phyloP scores from a whole-genome alignment of 169 alveolate genomes.

The Plasmodium vivax region DNA sequence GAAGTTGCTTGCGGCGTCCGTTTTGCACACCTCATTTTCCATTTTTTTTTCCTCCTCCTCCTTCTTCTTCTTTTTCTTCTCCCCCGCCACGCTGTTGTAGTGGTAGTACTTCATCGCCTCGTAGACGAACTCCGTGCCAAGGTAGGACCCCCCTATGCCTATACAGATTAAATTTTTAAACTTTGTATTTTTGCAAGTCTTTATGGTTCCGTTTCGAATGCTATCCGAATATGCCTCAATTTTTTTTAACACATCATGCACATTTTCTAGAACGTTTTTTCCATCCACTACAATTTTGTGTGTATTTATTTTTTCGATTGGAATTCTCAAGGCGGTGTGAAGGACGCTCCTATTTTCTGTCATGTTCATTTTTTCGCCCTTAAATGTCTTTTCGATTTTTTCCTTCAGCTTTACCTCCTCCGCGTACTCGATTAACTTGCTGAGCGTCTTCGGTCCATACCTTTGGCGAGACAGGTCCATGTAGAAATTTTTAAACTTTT shows the following conservation, averaged over 20 bases:
- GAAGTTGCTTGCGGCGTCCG: background rate
- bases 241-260: constrained; percentile 82
- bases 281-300: constrained; percentile 79
- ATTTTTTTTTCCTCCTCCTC: background rate
- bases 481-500: constrained; percentile 45
- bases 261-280: constrained; percentile 77
- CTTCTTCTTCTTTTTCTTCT: background rate
- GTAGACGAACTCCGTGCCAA: constrained; percentile 95
- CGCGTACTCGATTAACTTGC: constrained; percentile 60
- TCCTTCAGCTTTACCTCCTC: constrained; percentile 65
- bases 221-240: constrained; percentile 82
- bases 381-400: constrained; percentile 80
- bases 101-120: constrained; percentile 92
- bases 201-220: constrained; percentile 89
- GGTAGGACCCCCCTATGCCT: constrained; percentile 99
- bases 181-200: constrained; percentile 94
- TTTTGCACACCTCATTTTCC: background rate
- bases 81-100: constrained; percentile 4
- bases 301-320: constrained; percentile 76
- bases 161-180: constrained; percentile 93
- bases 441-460: constrained; percentile 29
- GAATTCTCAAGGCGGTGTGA: constrained; percentile 96
- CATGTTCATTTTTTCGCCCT: constrained; percentile 93
- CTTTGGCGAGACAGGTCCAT: constrained; percentile 70
- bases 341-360: constrained; percentile 97